Conservation (phyloP, 257 asterid species). For the Solanum gandarillasii region DNA sequence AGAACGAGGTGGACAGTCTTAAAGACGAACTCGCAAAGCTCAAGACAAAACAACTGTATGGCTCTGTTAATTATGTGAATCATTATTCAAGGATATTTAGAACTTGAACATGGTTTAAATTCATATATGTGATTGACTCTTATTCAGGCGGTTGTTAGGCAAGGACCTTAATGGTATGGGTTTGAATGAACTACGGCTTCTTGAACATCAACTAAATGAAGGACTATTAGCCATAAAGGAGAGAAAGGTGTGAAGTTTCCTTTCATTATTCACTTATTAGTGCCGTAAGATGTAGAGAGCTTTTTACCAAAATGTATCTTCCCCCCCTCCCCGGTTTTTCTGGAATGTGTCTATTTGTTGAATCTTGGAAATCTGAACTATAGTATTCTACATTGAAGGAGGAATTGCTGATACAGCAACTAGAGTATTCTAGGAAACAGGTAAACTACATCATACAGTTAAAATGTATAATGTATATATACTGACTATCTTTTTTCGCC, state of each 20-base stretch:
- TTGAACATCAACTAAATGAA: constrained; percentile 51
- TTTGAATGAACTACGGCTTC: constrained; percentile 37
- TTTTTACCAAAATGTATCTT: neutral
- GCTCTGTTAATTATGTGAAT: constrained; percentile 1
- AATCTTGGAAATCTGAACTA: neutral
- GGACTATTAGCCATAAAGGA: constrained; percentile 49
- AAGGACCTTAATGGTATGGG: constrained; percentile 45
- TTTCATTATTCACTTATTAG: neutral
- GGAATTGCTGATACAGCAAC: constrained; percentile 35
- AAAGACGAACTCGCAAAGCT: constrained; percentile 51
- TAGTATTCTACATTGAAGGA: constrained; percentile 26
- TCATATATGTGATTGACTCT: neutral
- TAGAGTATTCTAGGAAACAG: constrained; percentile 34
- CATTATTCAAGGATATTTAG: neutral
- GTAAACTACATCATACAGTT: constrained; percentile 8
- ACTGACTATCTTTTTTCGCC: neutral
- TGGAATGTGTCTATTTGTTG: neutral
- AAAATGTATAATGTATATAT: neutral
- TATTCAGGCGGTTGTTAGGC: constrained; percentile 51
- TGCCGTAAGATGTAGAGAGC: neutral
- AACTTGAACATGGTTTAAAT: neutral
- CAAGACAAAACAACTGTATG: constrained; percentile 45
- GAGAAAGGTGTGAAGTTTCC: constrained; percentile 41
- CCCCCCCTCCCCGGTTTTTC: neutral
- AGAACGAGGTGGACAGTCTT: constrained; percentile 37